phyloP scores from a whole-genome alignment of 1,139 yeast genomes.

The Pichia sp. region DNA sequence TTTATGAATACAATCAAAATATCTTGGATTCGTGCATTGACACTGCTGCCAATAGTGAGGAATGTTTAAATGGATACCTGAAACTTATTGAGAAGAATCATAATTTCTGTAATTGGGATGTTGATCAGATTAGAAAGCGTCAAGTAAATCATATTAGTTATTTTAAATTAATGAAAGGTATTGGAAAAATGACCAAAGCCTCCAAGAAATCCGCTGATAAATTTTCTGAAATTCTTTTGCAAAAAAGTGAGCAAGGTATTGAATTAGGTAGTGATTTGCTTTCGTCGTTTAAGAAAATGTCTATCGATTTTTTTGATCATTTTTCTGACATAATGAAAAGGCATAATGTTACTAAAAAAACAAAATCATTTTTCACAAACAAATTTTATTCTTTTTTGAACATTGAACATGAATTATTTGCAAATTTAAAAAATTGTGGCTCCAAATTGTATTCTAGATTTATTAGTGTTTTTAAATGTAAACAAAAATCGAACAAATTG shows the following conservation, averaged over 20 bases:
- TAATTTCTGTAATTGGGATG: conserved; percentile 10
- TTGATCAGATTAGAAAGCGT: not conserved
- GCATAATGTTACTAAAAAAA: no score
- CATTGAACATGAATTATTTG: no score
- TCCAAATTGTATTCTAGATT: no score
- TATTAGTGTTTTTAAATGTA: no score
- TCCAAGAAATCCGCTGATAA: not conserved
- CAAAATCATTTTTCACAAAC: no score
- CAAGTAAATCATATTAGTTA: not conserved
- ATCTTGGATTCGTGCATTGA: conserved; percentile 1
- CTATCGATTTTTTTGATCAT: not conserved
- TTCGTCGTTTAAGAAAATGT: not conserved
- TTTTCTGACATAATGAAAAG: not conserved
- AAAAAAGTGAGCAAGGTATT: not conserved
- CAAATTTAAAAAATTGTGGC: no score
- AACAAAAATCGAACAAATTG: no score
- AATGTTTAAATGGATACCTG: not conserved
- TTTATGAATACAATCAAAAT: not conserved
- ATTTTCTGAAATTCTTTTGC: not conserved
- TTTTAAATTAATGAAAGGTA: not conserved
- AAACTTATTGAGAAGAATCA: not conserved
- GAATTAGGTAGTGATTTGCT: not conserved
- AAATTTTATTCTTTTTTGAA: not conserved
- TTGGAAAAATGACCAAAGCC: not conserved
- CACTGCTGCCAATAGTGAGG: not conserved